phyloP scores from a whole-genome alignment of 2,329 filamentous ascomycete genomes.

The Parastagonospora nodorum region DNA sequence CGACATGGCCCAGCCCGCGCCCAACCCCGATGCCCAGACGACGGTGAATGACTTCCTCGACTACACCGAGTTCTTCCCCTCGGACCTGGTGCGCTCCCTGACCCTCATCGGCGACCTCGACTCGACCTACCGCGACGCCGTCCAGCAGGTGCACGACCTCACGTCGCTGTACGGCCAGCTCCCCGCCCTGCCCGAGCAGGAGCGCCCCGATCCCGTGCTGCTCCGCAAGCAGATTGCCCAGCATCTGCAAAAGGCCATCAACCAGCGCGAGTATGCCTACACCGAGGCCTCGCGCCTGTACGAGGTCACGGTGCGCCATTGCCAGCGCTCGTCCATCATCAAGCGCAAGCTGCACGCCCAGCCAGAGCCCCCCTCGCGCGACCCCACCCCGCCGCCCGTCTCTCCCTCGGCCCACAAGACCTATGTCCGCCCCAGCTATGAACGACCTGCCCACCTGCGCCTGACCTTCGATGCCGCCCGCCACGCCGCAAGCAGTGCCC shows the following conservation, averaged over 20 bases:
- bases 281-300: constrained; percentile 62
- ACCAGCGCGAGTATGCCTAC: constrained; percentile 60
- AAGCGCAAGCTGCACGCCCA: constrained; percentile 66
- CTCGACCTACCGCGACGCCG: constrained; percentile 48
- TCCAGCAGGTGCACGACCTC: constrained; percentile 54
- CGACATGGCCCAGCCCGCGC: constrained; percentile 48
- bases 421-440: constrained; percentile 24
- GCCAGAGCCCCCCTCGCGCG: constrained; percentile 64
- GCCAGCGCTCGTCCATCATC: constrained; percentile 63
- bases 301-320: constrained; percentile 63
- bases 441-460: constrained; percentile 34
- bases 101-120: constrained; percentile 63
- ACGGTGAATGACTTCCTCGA: constrained; percentile 71
- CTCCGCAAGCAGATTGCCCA: constrained; percentile 63
- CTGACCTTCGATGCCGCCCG: constrained; percentile 33
- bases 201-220: constrained; percentile 56
- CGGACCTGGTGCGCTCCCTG: constrained; percentile 66
- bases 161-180: constrained; percentile 56
- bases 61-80: constrained; percentile 71
- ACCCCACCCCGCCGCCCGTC: constrained; percentile 59
- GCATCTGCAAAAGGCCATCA: constrained; percentile 60
- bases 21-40: constrained; percentile 68
- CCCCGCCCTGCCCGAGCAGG: constrained; percentile 54
- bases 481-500: constrained; percentile 24
- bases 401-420: constrained; percentile 45